A percentile compares a stretch with the other conserved stretches of the same genome.
phyloP scores from a whole-genome alignment of 345 rosid genomes.

The Populus ilicifolia region DNA sequence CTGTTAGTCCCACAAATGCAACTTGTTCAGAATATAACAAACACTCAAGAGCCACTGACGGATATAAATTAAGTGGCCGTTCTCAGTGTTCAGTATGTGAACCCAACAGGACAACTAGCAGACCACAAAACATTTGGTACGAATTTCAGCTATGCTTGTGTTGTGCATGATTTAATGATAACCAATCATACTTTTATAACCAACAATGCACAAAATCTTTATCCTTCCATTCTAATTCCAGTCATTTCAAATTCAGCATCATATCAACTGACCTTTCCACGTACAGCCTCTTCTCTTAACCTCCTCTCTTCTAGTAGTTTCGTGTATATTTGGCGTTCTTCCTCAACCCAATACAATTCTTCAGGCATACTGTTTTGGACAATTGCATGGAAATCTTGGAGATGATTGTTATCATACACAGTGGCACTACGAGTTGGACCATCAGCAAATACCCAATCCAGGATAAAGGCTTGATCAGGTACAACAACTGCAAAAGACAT shows the following conservation, averaged over 20 bases:
- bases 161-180: neutral
- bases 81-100: neutral
- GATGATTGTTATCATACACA: constrained; percentile 68
- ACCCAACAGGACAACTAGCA: neutral
- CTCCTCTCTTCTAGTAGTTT: constrained; percentile 71
- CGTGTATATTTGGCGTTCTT: constrained; percentile 52
- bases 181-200: neutral
- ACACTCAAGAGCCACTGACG: neutral
- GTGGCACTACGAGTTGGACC: constrained; percentile 70
- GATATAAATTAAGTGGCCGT: neutral
- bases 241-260: neutral
- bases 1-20: neutral
- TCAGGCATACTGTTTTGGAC: constrained; percentile 48
- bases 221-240: neutral
- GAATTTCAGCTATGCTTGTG: neutral
- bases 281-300: constrained; percentile 61
- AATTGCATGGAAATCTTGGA: constrained; percentile 71
- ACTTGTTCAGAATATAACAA: neutral
- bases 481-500: constrained; percentile 56
- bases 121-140: neutral
- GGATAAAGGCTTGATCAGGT: constrained; percentile 54
- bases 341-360: constrained; percentile 69
- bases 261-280: constrained; percentile 56
- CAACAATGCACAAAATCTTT: neutral
- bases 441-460: constrained; percentile 94